phyloP scores from a whole-genome alignment of 2,329 filamentous ascomycete genomes.

The Volutella citrinella region DNA sequence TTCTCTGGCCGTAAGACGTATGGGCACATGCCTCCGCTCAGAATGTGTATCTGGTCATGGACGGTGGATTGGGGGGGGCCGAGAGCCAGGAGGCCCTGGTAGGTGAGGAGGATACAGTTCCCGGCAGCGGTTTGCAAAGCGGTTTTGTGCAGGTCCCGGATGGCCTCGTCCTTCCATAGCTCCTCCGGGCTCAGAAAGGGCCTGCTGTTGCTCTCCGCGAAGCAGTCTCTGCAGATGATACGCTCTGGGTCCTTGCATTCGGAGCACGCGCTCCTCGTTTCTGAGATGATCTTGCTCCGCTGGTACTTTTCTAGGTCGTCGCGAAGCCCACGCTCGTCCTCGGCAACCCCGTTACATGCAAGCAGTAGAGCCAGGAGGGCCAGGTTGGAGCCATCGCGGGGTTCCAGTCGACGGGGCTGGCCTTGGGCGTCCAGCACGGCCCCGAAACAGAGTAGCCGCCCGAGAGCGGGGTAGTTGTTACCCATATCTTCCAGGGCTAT shows the following conservation, averaged over 20 bases:
- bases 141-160: conserved; percentile 2
- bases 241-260: conserved; percentile 2
- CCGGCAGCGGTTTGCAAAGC: conserved; percentile 10
- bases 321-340: background rate
- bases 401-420: conserved; percentile 2
- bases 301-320: background rate
- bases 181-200: too few relatives aligned
- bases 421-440: conserved; percentile 4
- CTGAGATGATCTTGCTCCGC: conserved; percentile 4
- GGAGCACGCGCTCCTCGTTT: conserved; percentile 6
- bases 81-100: conserved; percentile 8
- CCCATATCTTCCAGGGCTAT: too few relatives aligned
- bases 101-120: conserved; percentile 12
- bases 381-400: conserved; percentile 9
- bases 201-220: too few relatives aligned
- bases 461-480: too few relatives aligned
- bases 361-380: conserved; percentile 11
- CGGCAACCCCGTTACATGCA: background rate
- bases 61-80: conserved; percentile 9
- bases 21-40: conserved; percentile 17
- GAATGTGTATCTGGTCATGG: conserved; percentile 11
- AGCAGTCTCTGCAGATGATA: conserved; percentile 1
- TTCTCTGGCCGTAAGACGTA: conserved; percentile 12
- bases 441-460: conserved; percentile 13
- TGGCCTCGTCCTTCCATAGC: conserved; percentile 2